phyloP scores from a whole-genome alignment of 2,329 filamentous ascomycete genomes.

The Aspergillus hortae region DNA sequence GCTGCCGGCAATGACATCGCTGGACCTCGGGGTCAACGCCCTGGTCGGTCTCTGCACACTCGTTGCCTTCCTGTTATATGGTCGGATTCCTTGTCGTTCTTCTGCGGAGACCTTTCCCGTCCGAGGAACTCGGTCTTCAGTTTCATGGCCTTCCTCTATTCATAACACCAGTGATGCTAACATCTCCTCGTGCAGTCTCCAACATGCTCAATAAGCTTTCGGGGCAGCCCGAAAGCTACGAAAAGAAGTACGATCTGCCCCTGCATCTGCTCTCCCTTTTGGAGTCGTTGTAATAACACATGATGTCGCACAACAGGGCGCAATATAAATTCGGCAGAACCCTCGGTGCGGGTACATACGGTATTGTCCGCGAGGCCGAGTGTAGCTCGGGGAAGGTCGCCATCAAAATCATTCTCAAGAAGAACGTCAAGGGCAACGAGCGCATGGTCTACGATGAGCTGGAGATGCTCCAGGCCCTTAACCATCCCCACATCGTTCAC shows the following conservation, averaged over 20 bases:
- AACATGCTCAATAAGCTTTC: slow-evolving; percentile 94
- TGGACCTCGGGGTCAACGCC: not conserved
- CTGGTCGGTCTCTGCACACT: not conserved
- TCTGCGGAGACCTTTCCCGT: not conserved
- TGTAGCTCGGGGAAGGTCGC: slow-evolving; percentile 78
- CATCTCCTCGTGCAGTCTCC: slow-evolving; percentile 55
- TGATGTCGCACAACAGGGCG: slow-evolving; percentile 51
- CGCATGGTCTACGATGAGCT: slow-evolving; percentile 98
- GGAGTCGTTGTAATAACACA: slow-evolving; percentile 9
- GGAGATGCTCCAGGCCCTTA: slow-evolving; percentile 82
- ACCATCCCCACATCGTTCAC: slow-evolving; percentile 92
- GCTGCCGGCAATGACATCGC: not conserved
- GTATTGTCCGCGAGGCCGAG: slow-evolving; percentile 94
- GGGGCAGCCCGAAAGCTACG: slow-evolving; percentile 95
- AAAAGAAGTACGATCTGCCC: slow-evolving; percentile 74
- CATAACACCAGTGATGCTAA: not conserved
- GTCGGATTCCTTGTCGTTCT: not conserved
- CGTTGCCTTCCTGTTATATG: not conserved
- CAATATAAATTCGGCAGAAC: slow-evolving; percentile 92
- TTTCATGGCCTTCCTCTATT: slow-evolving; percentile 31
- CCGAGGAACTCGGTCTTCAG: not conserved
- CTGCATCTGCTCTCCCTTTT: not conserved
- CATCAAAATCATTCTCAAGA: slow-evolving; percentile 98
- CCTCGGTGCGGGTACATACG: slow-evolving; percentile 94
- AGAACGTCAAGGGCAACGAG: slow-evolving; percentile 97